phyloP scores from a whole-genome alignment of 1,284 basidiomycete species.

The Heterobasidion occidentale region DNA sequence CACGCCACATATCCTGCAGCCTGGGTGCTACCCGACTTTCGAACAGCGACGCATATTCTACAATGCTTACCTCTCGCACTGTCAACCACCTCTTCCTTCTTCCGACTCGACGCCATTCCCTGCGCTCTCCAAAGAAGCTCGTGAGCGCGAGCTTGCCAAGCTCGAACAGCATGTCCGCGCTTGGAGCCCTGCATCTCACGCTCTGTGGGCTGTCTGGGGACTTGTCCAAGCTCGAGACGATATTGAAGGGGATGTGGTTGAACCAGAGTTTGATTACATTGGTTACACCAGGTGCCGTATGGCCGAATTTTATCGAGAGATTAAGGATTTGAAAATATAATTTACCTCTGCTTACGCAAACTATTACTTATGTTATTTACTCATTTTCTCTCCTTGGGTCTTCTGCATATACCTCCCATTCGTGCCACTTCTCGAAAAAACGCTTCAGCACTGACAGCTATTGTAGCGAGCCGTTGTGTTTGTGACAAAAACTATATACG shows the following conservation, averaged over 20 bases:
- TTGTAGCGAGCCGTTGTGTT: too few relatives aligned
- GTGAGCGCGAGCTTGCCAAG: constrained; percentile 30
- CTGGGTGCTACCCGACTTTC: constrained; percentile 65
- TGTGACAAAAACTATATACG: constrained; percentile 1
- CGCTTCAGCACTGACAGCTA: too few relatives aligned
- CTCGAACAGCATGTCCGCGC: constrained; percentile 73
- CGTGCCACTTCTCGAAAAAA: too few relatives aligned
- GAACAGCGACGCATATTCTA: constrained; percentile 80
- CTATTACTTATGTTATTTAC: not conserved
- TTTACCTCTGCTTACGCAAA: constrained; percentile 7
- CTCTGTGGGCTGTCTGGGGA: constrained; percentile 90
- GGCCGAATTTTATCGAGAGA: constrained; percentile 49
- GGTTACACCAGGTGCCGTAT: constrained; percentile 63
- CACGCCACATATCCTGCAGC: constrained; percentile 67
- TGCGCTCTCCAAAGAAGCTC: constrained; percentile 22
- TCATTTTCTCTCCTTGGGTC: constrained; percentile 3
- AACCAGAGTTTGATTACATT: constrained; percentile 75
- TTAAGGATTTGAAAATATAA: constrained; percentile 38
- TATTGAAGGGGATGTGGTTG: constrained; percentile 47
- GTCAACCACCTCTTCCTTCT: constrained; percentile 9
- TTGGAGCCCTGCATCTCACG: constrained; percentile 86
- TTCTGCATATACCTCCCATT: too few relatives aligned
- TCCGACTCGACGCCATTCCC: constrained; percentile 16
- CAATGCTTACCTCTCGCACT: constrained; percentile 65
- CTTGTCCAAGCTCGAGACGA: constrained; percentile 84